Evolutionary conservation across 352 stramenopile genomes (phyloP), one percentile per base, ranked within the genome.

Genomic region (Pythium utonaiense): DNA sequence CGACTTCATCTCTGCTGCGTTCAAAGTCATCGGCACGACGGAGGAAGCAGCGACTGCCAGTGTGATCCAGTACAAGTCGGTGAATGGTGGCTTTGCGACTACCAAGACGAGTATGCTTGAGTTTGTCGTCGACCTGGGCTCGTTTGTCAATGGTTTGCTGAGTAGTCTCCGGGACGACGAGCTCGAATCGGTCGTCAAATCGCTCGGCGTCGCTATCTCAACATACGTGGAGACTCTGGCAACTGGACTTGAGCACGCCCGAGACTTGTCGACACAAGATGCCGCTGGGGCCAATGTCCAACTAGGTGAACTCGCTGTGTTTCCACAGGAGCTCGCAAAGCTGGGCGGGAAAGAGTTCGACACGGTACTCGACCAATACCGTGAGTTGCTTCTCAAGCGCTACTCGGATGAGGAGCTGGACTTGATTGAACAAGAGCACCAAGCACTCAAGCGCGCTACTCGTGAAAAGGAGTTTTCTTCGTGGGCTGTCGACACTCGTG

Each of bases 321-420:
- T 85, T 7, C 78, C 78, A 9, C 73, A 80, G 19, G 78, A 87
- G 42, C 24, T 88, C 10, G 71, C 68, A 1, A 69, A 73, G 53
- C 68, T 86, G 12, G 78, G 60, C 16, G 69, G 68, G 9, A 76
- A 73, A 31, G 76, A 85, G 42, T 88, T 90, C 31, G 44, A 67
- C 13, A 57, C 69, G 19, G 45, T 88, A 7, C 30, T 88, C 12
- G 53, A 54, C 28, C 60, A 61, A 17, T 78, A 87, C 36, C 57
- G 60, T 12, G 47, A 55, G 1, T 62, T 70, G 44, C 48, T 64
- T 24, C 34, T 31, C 21, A 21, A 24, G n/a, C 50, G 45, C 6
- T 75, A 69, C 33, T 66, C 59, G 7, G 70, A 77, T n/a, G 70
- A 74, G 58, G 60, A 74, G 8, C 38, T 74, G n/a, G 70, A 77